Conservation (phyloP, 164 flowering plant species). For the Berberis vulgaris region DNA sequence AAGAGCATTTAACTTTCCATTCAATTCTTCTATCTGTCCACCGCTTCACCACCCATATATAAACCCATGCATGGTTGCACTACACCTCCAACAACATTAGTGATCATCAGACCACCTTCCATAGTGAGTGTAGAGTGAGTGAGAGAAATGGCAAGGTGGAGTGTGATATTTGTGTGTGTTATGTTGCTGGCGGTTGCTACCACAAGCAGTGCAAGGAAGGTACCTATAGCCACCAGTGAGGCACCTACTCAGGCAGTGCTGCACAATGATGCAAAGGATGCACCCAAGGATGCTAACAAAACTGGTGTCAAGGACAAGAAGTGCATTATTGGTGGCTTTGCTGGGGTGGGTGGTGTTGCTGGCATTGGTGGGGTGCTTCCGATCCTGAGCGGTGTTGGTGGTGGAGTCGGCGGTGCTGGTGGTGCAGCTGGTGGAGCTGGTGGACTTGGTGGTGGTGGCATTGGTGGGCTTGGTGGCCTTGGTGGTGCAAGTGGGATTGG, state of each 20-base stretch:
- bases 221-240: not conserved
- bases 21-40: conserved; percentile 5
- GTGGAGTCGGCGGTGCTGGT: not conserved
- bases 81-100: not conserved
- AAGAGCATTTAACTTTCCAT: not conserved
- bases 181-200: not conserved
- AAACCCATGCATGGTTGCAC: not conserved
- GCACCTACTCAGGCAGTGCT: not conserved
- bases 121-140: not conserved
- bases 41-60: not conserved
- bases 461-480: conserved; percentile 2
- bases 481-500: not conserved
- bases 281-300: not conserved
- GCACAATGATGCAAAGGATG: not conserved
- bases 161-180: not conserved
- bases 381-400: conserved; percentile 4
- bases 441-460: not conserved
- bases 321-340: conserved; percentile 6
- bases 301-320: conserved; percentile 9
- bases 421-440: not conserved
- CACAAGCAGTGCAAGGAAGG: conserved; percentile 4
- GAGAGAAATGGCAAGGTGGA: not conserved
- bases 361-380: conserved; percentile 6
- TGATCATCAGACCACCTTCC: not conserved
- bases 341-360: conserved; percentile 7